phyloP scores from a whole-genome alignment of 164 flowering plant genomes.

The Tetrastigma voinierianum region DNA sequence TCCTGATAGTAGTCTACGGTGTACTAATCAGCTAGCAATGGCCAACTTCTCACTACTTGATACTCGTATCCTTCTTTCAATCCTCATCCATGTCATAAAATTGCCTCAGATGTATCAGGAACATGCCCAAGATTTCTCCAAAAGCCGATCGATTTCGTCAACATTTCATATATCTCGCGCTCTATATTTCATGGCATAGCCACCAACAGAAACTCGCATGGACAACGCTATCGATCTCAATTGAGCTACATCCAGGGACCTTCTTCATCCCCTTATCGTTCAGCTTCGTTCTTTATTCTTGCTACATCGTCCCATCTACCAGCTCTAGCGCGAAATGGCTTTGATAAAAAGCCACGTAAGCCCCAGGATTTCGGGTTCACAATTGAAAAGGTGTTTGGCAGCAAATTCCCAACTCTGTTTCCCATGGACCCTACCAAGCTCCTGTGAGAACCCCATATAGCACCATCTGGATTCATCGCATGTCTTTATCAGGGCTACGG shows the following conservation, averaged over 20 bases:
- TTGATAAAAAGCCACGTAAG: constrained; percentile 56
- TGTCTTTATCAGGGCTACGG: constrained; percentile 35
- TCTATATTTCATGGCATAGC: constrained; percentile 51
- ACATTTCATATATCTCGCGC: constrained; percentile 52
- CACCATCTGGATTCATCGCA: constrained; percentile 62
- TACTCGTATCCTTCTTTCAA: constrained; percentile 53
- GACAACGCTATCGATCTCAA: constrained; percentile 58
- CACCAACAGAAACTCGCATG: constrained; percentile 69
- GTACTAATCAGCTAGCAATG: constrained; percentile 72
- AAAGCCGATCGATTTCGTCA: constrained; percentile 46
- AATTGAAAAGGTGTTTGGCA: constrained; percentile 42
- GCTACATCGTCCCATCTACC: constrained; percentile 71
- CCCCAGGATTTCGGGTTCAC: constrained; percentile 59
- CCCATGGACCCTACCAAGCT: constrained; percentile 48
- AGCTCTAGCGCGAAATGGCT: constrained; percentile 54
- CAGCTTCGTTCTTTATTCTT: constrained; percentile 41
- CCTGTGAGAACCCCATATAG: constrained; percentile 65
- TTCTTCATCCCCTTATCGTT: constrained; percentile 57
- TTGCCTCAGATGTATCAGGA: constrained; percentile 63
- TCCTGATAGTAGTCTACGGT: constrained; percentile 55
- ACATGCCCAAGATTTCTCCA: constrained; percentile 48
- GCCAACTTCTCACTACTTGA: constrained; percentile 68
- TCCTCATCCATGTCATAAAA: constrained; percentile 59
- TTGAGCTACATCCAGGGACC: constrained; percentile 61
- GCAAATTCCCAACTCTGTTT: constrained; percentile 47